A percentile compares a stretch with the other conserved stretches of the same genome.
Evolutionary conservation across 768 basidiomycete genomes (phyloP).

Genomic region (Podaxis pistillaris): DNA sequence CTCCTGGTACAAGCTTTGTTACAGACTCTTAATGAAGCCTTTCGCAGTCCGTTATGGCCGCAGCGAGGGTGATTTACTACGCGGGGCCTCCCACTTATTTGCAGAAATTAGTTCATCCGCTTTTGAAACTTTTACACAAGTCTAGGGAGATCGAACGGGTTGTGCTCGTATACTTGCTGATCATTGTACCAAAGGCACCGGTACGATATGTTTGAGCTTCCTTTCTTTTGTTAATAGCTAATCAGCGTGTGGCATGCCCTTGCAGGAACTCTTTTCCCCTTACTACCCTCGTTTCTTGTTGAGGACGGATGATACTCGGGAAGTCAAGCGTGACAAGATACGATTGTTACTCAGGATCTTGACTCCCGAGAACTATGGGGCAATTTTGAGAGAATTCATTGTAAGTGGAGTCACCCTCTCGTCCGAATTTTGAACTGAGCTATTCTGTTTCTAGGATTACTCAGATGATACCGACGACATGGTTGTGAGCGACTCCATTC

Average conservation of each 20-base stretch:
- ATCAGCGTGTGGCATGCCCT: not conserved
- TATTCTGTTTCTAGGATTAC: constrained; percentile 56
- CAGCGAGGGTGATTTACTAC: constrained; percentile 72
- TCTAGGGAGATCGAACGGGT: constrained; percentile 77
- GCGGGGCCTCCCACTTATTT: constrained; percentile 56
- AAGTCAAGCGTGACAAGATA: constrained; percentile 76
- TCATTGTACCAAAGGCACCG: constrained; percentile 62
- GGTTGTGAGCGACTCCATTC: constrained; percentile 71
- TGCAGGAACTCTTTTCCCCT: constrained; percentile 60
- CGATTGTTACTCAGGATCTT: constrained; percentile 67
- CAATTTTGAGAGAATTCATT: constrained; percentile 79
- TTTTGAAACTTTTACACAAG: constrained; percentile 67
- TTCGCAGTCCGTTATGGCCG: constrained; percentile 76
- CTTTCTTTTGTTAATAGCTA: not conserved
- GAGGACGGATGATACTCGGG: constrained; percentile 60
- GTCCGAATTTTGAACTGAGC: constrained; percentile 1
- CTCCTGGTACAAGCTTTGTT: not conserved
- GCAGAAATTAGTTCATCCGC: constrained; percentile 61
- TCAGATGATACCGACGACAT: constrained; percentile 73
- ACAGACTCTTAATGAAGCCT: not conserved
- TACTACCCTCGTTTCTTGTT: constrained; percentile 70
- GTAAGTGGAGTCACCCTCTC: constrained; percentile 43
- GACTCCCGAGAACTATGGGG: constrained; percentile 62
- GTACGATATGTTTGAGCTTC: constrained; percentile 40
- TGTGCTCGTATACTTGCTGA: constrained; percentile 66